These are phyloP conservation scores for Mortierella antarctica DNA, from an alignment of 192 early-diverging fungal species.

Conservation along the genomic window DNA sequence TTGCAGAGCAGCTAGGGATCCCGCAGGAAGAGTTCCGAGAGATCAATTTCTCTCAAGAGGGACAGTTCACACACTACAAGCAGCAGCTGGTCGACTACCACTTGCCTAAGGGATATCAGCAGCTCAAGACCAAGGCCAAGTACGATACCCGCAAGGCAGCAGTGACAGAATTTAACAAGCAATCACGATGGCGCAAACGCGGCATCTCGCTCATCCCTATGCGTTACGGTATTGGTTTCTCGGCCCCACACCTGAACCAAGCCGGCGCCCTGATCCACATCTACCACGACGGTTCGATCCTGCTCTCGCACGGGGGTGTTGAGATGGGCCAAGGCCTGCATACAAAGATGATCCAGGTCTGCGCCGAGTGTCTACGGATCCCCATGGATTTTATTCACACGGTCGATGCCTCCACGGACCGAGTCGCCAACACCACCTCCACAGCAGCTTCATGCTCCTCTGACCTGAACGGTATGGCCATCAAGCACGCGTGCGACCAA, in stretches of 20 bases:
- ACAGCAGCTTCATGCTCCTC: constrained; percentile 84
- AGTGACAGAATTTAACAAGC: constrained; percentile 76
- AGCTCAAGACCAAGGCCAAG: constrained; percentile 66
- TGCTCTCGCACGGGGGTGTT: constrained; percentile 84
- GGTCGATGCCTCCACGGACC: constrained; percentile 77
- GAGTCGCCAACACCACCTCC: constrained; percentile 80
- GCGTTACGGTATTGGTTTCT: constrained; percentile 86
- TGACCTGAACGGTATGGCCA: constrained; percentile 86
- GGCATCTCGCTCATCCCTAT: constrained; percentile 84
- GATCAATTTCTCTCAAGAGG: constrained; percentile 77
- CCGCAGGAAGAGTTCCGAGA: constrained; percentile 71
- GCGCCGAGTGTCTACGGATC: constrained; percentile 82
- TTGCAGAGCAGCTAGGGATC: constrained; percentile 76
- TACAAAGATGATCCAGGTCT: constrained; percentile 91
- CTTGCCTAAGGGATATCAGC: constrained; percentile 73
- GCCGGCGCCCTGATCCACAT: constrained; percentile 87
- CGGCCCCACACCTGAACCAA: constrained; percentile 82
- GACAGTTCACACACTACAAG: constrained; percentile 79
- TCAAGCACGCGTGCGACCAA: constrained; percentile 80
- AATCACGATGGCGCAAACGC: constrained; percentile 79
- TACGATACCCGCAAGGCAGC: constrained; percentile 63
- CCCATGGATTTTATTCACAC: constrained; percentile 72
- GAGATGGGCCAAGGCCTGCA: constrained; percentile 95
- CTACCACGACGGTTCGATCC: constrained; percentile 86
- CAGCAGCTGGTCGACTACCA: constrained; percentile 78